These are phyloP conservation scores for Diaporthe capsici DNA, from an alignment of 2,329 filamentous ascomycete species.

Conservation along the genomic window DNA sequence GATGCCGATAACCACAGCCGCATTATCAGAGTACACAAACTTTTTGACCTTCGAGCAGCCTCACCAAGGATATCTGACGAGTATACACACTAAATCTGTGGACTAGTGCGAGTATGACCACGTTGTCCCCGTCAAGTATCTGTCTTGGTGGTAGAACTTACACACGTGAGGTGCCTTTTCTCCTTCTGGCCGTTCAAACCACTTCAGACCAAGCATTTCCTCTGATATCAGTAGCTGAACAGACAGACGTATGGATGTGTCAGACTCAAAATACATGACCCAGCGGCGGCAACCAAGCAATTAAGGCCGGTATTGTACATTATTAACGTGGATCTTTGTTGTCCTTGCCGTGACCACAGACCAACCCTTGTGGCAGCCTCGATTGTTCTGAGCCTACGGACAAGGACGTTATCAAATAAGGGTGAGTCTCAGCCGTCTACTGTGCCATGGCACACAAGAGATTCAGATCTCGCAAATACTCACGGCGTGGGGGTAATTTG, in stretches of 20 bases:
- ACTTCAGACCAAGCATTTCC: not conserved
- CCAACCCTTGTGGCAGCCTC: not conserved
- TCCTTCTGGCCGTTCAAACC: not conserved
- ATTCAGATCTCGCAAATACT: slow-evolving; percentile 24
- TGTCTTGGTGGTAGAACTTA: not conserved
- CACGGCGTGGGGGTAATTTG: slow-evolving; percentile 7
- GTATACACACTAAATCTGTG: not conserved
- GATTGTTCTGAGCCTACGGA: not conserved
- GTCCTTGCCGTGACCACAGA: not conserved
- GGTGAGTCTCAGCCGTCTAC: not conserved
- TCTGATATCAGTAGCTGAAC: not conserved
- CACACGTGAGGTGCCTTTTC: not conserved
- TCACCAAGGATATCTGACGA: no score
- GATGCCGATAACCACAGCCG: not conserved
- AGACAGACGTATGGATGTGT: no score
- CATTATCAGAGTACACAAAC: not conserved
- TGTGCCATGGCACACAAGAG: slow-evolving; percentile 10
- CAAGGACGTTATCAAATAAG: not conserved
- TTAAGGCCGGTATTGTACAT: not conserved
- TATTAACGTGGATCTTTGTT: not conserved
- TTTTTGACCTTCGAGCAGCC: not conserved
- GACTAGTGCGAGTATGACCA: not conserved
- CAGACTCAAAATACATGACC: not conserved
- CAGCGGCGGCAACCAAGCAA: not conserved
- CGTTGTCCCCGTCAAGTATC: not conserved